Conservation (phyloP, 2,329 filamentous ascomycete genomes). For the Periconia sp. region DNA sequence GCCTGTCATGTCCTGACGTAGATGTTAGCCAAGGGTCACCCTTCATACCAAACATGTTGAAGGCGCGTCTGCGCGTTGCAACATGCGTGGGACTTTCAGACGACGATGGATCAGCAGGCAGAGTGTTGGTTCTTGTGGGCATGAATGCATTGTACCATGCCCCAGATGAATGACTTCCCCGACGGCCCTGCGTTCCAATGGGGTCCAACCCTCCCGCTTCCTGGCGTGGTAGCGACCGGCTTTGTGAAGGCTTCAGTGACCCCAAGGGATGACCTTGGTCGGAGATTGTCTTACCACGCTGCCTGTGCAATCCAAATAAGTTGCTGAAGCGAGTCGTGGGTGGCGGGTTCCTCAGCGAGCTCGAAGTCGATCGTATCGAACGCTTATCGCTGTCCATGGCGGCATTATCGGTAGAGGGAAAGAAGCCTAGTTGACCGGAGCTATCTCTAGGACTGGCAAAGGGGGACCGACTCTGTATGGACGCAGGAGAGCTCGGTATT, state of each 20-base stretch:
- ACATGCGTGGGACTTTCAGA: slow-evolving; percentile 39
- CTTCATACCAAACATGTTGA: slow-evolving; percentile 56
- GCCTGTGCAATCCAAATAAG: slow-evolving; percentile 62
- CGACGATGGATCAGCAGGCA: slow-evolving; percentile 32
- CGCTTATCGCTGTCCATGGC: slow-evolving; percentile 49
- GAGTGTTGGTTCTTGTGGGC: slow-evolving; percentile 43
- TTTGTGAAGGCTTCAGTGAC: slow-evolving; percentile 70
- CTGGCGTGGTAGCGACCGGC: slow-evolving; percentile 73
- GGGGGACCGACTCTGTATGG: slow-evolving; percentile 46
- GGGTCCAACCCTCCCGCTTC: slow-evolving; percentile 50
- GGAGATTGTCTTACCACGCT: slow-evolving; percentile 61
- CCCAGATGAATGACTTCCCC: slow-evolving; percentile 59
- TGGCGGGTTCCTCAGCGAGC: slow-evolving; percentile 50
- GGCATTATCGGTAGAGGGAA: slow-evolving; percentile 42
- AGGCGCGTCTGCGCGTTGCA: slow-evolving; percentile 48
- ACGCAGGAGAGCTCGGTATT: slow-evolving; percentile 48
- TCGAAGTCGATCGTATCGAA: slow-evolving; percentile 51
- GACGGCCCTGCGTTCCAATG: slow-evolving; percentile 51
- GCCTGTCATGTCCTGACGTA: slow-evolving; percentile 40
- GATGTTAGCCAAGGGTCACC: slow-evolving; percentile 54
- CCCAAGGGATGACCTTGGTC: slow-evolving; percentile 68
- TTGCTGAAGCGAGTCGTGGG: slow-evolving; percentile 58
- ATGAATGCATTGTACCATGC: slow-evolving; percentile 57
- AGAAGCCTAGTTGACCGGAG: slow-evolving; percentile 45
- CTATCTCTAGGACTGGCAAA: slow-evolving; percentile 53